These are phyloP conservation scores for Rickenella mellea DNA, from an alignment of 768 basidiomycete genomes.

Conservation along the genomic window DNA sequence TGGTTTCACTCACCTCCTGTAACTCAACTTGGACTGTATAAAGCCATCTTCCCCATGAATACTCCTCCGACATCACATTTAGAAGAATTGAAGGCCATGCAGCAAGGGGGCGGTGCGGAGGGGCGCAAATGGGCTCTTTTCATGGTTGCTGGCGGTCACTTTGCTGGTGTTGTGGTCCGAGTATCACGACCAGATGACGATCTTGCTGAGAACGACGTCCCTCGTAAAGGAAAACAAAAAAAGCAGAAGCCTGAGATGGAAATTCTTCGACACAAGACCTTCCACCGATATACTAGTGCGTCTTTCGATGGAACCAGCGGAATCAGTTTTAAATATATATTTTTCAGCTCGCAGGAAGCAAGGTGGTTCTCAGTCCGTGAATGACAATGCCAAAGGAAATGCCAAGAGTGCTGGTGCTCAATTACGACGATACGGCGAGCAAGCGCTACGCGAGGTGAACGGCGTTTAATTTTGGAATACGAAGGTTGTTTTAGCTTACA, in stretches of 20 bases:
- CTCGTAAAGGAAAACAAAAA: slow-evolving; percentile 46
- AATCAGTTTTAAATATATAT: background rate
- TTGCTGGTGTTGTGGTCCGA: slow-evolving; percentile 83
- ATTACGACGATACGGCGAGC: slow-evolving; percentile 91
- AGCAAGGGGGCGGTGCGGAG: slow-evolving; percentile 32
- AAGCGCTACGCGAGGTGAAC: slow-evolving; percentile 80
- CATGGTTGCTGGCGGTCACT: slow-evolving; percentile 97
- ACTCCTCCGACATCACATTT: slow-evolving; percentile 40
- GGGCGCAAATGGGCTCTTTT: slow-evolving; percentile 88
- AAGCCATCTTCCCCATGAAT: slow-evolving; percentile 52
- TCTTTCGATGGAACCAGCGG: slow-evolving; percentile 7
- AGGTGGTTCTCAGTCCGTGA: slow-evolving; percentile 86
- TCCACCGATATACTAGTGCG: slow-evolving; percentile 96
- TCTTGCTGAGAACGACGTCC: slow-evolving; percentile 30
- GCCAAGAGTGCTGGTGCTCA: slow-evolving; percentile 92
- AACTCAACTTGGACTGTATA: slow-evolving; percentile 88
- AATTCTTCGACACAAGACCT: slow-evolving; percentile 85
- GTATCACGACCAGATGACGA: slow-evolving; percentile 42
- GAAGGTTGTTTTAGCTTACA: background rate
- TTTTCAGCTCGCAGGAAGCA: slow-evolving; percentile 85
- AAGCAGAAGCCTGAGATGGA: slow-evolving; percentile 71
- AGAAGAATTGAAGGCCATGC: slow-evolving; percentile 55
- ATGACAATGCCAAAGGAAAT: slow-evolving; percentile 87
- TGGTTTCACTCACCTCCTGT: slow-evolving; percentile 88
- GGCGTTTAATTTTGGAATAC: slow-evolving; percentile 14